These are phyloP conservation scores for Cytospora mali DNA, from an alignment of 2,329 filamentous ascomycete genomes.

Conservation along the genomic window DNA sequence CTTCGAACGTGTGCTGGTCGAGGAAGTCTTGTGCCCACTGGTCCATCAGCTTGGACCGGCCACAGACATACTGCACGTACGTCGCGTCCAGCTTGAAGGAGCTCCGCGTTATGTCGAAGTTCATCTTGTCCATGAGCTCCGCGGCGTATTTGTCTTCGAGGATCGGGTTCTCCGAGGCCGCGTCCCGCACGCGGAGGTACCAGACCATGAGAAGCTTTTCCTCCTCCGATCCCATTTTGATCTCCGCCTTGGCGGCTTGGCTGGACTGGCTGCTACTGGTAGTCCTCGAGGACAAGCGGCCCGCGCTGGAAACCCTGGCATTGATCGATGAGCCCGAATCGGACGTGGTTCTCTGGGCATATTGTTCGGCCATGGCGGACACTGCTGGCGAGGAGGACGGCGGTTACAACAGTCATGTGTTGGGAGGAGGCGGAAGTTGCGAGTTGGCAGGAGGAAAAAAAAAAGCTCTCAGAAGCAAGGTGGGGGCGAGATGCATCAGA, in stretches of 20 bases:
- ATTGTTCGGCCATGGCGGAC: slow-evolving; percentile 2
- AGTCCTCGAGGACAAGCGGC: not conserved
- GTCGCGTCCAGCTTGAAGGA: slow-evolving; percentile 28
- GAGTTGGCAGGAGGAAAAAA: not conserved
- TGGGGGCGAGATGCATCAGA: not conserved
- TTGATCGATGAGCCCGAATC: not conserved
- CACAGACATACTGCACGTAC: slow-evolving; percentile 29
- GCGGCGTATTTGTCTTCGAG: slow-evolving; percentile 30
- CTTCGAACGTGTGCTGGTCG: slow-evolving; percentile 27
- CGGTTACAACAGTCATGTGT: not conserved
- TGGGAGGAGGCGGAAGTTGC: not conserved
- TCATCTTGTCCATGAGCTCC: slow-evolving; percentile 30
- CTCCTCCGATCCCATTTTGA: slow-evolving; percentile 15
- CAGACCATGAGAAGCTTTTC: slow-evolving; percentile 10
- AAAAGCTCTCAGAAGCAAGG: not conserved
- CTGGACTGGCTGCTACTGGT: slow-evolving; percentile 2
- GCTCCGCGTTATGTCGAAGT: slow-evolving; percentile 28
- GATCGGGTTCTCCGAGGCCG: slow-evolving; percentile 23
- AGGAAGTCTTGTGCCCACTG: slow-evolving; percentile 32
- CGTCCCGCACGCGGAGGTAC: slow-evolving; percentile 20
- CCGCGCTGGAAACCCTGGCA: slow-evolving; percentile 10
- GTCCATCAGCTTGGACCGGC: slow-evolving; percentile 31
- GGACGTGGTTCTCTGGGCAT: not conserved
- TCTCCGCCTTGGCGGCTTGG: not conserved
- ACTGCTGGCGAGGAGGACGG: not conserved